Evolutionary conservation across 2,329 filamentous ascomycete species (phyloP).

Genomic region (Aspergillus thermomutatus): DNA sequence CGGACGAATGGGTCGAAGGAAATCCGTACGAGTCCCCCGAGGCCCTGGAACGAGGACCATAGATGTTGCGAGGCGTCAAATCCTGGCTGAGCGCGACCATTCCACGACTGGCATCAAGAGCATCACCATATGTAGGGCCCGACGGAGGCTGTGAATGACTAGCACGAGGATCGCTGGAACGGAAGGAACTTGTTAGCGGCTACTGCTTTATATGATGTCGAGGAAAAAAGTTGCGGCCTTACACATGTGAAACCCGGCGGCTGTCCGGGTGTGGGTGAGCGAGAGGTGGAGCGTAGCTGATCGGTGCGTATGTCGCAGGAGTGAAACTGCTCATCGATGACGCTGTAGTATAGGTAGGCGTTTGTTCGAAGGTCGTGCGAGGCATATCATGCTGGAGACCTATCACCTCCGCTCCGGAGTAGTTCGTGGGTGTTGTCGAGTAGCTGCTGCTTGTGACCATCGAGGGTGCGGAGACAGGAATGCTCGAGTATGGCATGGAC

Average conservation of each 20-base stretch:
- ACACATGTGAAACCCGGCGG: conserved; percentile 81
- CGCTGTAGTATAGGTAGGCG: conserved; percentile 63
- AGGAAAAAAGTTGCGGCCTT: conserved; percentile 39
- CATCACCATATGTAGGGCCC: conserved; percentile 74
- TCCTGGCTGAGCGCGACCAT: conserved; percentile 97
- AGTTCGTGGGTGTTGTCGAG: conserved; percentile 52
- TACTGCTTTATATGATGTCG: not conserved
- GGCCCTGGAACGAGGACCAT: conserved; percentile 67
- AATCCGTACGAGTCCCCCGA: conserved; percentile 89
- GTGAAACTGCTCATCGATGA: conserved; percentile 68
- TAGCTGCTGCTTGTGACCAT: conserved; percentile 67
- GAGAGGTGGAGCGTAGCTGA: conserved; percentile 70
- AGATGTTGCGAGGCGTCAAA: conserved; percentile 81
- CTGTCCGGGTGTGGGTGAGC: conserved; percentile 45
- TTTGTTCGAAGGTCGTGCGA: conserved; percentile 69
- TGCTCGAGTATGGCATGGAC: conserved; percentile 67
- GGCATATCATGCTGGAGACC: conserved; percentile 73
- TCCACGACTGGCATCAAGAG: conserved; percentile 85
- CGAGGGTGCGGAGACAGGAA: conserved; percentile 70
- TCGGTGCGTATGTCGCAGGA: conserved; percentile 69
- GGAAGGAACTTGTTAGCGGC: conserved; percentile 14
- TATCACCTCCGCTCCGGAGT: conserved; percentile 64
- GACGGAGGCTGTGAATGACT: conserved; percentile 48
- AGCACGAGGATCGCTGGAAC: conserved; percentile 33
- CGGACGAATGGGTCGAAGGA: conserved; percentile 81